Base-by-base conservation (phyloP, 108 stramenopile genomes). In the Aurantiochytrium sp. region DNA sequence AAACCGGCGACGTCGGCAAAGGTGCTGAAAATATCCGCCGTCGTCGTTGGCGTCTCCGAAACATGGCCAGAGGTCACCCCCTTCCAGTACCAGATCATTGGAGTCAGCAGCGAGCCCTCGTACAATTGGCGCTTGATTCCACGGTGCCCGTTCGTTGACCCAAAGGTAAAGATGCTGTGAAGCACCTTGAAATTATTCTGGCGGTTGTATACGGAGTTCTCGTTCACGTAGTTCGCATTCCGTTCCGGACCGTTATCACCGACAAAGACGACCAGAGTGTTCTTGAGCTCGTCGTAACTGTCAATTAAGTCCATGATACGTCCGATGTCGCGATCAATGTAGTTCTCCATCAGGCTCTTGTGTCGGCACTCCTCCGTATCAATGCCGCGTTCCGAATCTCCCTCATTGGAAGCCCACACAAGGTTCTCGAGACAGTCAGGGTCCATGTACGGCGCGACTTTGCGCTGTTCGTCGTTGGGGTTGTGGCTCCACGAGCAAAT, bases 241-340 rank as follows among this genome's bases (percentile, higher is more conserved):
- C 51, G 51, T 83, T 83, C 76, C 0, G 76, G 76, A 43, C 95
- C 95, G 90, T 95, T 95, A 88, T 95, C 95, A 0, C 93, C 93
- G 0, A 93, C 93, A 59, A 93, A 92, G 43, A 95, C 72, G 25
- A 95, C 47, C 0, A 95, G 59, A 0, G 94, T 93, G 88, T 94
- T 55, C 4, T 94, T 72, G 90, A 92, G 93, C 55, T 92, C 35
- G 12, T 59, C 92, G 1, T 72, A 51, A 14, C 44, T 5, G 60
- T 94, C 44, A 14, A 93, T 71, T 16, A 92, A 90, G 23, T 69
- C 25, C 10, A 64, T 89, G 19, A 95, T 87, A 35, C 91, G 57
- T 3, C 94, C 92, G 45, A 95, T 91, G 23, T 83, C 76, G n/a
- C 76, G 45, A 23, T 83, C 76, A 35, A 83, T 83, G 51, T 83